These are phyloP conservation scores for Talaromyces sp. DNA, from an alignment of 2,329 filamentous ascomycete genomes.

Conservation along the genomic window DNA sequence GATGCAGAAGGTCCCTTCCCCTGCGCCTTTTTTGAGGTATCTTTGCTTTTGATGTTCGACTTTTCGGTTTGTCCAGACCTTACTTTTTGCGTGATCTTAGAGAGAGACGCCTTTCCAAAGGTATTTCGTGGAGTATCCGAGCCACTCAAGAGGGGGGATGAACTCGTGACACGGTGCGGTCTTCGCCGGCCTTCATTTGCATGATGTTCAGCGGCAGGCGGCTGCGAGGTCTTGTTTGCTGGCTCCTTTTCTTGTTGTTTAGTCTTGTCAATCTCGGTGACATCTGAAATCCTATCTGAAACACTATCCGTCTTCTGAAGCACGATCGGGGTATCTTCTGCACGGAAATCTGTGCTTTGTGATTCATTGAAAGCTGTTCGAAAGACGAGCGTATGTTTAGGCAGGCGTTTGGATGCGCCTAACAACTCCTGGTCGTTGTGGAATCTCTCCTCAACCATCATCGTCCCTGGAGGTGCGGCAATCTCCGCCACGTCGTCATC, in stretches of 20 bases:
- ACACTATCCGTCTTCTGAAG: background rate
- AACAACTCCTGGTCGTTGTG: slow-evolving; percentile 46
- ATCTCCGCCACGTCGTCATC: slow-evolving; percentile 43
- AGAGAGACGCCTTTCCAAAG: slow-evolving; percentile 28
- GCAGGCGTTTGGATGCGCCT: slow-evolving; percentile 31
- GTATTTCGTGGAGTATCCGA: slow-evolving; percentile 24
- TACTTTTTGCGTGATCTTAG: slow-evolving; percentile 35
- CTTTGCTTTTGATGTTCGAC: slow-evolving; percentile 21
- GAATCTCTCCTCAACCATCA: slow-evolving; percentile 45
- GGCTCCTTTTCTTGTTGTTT: background rate
- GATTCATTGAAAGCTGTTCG: slow-evolving; percentile 42
- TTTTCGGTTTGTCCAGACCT: slow-evolving; percentile 28
- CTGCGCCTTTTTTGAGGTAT: slow-evolving; percentile 19
- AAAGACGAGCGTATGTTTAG: slow-evolving; percentile 46
- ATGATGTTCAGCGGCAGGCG: background rate
- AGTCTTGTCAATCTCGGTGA: background rate
- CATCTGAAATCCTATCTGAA: background rate
- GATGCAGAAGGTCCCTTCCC: slow-evolving; percentile 7
- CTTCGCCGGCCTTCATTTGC: slow-evolving; percentile 8
- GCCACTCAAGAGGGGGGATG: slow-evolving; percentile 22
- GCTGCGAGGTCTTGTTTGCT: background rate
- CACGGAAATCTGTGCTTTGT: slow-evolving; percentile 36
- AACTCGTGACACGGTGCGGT: slow-evolving; percentile 17
- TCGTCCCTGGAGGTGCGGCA: slow-evolving; percentile 44
- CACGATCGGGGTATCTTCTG: slow-evolving; percentile 12